A percentile compares a stretch with the other conserved stretches of the same genome.
Conservation (phyloP, 495 filamentous ascomycete species). For the Podospora pseudopauciseta region DNA sequence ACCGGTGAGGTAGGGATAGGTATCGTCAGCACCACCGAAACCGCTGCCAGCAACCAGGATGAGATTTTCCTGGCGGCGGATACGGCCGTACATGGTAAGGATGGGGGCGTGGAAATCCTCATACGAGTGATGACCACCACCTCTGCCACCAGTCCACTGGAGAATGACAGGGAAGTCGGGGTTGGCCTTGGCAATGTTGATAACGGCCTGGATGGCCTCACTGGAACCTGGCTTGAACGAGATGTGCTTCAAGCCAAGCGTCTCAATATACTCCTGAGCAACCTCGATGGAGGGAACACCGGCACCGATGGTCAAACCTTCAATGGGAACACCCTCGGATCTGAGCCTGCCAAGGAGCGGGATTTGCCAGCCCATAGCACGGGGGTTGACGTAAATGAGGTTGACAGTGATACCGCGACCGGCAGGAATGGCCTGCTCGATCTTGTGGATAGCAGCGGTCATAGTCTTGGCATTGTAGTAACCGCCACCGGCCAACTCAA, state of each 20-base stretch:
- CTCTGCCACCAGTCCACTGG: slow-evolving; percentile 93
- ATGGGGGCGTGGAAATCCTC: slow-evolving; percentile 95
- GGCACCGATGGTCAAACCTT: slow-evolving; percentile 91
- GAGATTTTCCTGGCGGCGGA: slow-evolving; percentile 78
- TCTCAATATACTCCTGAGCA: slow-evolving; percentile 89
- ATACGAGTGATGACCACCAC: slow-evolving; percentile 91
- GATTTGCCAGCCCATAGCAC: slow-evolving; percentile 97
- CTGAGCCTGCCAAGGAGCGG: slow-evolving; percentile 81
- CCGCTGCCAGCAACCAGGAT: slow-evolving; percentile 87
- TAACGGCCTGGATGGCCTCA: slow-evolving; percentile 82
- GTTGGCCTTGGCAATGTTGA: slow-evolving; percentile 86
- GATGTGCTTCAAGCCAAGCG: slow-evolving; percentile 91
- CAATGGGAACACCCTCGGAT: slow-evolving; percentile 84
- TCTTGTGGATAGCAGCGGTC: slow-evolving; percentile 84
- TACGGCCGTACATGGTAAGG: slow-evolving; percentile 82
- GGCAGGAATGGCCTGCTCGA: slow-evolving; percentile 80
- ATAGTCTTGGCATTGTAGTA: slow-evolving; percentile 91
- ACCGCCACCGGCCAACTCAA: slow-evolving; percentile 87
- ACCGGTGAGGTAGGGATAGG: slow-evolving; percentile 89
- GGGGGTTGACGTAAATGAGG: slow-evolving; percentile 93
- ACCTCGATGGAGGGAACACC: slow-evolving; percentile 93
- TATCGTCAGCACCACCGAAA: slow-evolving; percentile 86
- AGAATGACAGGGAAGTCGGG: slow-evolving; percentile 85
- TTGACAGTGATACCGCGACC: slow-evolving; percentile 93
- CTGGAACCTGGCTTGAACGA: slow-evolving; percentile 91